A percentile compares a stretch with the other conserved stretches of the same genome.
Conservation (phyloP, 306 rosid species). For the Prunus mume region DNA sequence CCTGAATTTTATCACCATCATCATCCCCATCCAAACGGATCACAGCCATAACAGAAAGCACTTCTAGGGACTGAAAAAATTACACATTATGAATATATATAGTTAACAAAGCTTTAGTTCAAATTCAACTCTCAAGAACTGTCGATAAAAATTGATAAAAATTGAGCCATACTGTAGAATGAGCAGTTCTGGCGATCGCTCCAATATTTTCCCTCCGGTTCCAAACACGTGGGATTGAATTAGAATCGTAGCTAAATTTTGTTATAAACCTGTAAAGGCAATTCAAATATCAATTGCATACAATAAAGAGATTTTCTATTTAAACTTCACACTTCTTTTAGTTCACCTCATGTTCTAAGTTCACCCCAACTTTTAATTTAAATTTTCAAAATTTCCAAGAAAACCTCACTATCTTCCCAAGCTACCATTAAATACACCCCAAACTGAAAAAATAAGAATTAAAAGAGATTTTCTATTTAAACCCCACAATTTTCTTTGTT, state of each 20-base stretch:
- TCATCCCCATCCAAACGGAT: conserved; percentile 63
- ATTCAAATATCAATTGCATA: conserved; percentile 26
- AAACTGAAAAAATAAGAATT: too few species aligned
- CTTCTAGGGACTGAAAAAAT: conserved; percentile 71
- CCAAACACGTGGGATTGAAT: conserved; percentile 98
- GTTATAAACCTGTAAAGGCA: conserved; percentile 56
- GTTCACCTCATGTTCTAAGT: too few species aligned
- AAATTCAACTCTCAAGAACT: conserved; percentile 1
- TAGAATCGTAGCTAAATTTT: conserved; percentile 73
- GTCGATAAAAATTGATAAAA: conserved; percentile 2
- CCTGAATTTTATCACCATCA: conserved; percentile 52
- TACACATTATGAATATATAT: not conserved
- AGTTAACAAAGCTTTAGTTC: conserved; percentile 7
- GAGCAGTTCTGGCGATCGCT: conserved; percentile 86
- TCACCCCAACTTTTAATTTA: too few species aligned
- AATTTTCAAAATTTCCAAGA: too few species aligned
- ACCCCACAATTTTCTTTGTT: too few species aligned
- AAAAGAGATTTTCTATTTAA: too few species aligned
- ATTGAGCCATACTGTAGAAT: conserved; percentile 61
- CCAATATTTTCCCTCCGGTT: conserved; percentile 83
- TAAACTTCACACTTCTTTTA: too few species aligned
- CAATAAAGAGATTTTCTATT: not conserved
- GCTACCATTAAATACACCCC: too few species aligned
- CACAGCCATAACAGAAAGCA: conserved; percentile 88
- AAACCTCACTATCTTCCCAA: too few species aligned